Evolutionary conservation across 139 green algal genomes (phyloP), one percentile per base, ranked within the genome.

Genomic region (Nannochloris sp.): DNA sequence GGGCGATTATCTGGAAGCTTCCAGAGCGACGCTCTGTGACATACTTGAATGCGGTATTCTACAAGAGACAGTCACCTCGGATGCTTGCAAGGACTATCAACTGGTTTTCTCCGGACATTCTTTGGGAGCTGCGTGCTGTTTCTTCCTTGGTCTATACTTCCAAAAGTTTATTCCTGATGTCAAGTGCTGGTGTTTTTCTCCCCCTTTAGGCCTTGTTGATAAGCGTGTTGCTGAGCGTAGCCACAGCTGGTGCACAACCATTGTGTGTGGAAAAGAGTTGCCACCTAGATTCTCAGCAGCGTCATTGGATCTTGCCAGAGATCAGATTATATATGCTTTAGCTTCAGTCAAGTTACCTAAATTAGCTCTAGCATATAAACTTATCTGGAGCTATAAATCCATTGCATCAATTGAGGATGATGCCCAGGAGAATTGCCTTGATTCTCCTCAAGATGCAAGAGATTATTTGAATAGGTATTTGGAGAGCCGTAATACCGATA

Each of bases 241-340:
- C 23, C 23, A n/a, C 28, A 23, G 25, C 14, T 59, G 50, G 50
- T 59, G 50, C 9, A 59, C 50, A 23, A 59, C 23, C 14, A 23
- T 59, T 33, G 50, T 59, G 17, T 59, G 50, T 59, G 50, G 50
- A 17, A 59, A 59, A 40, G 50, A 59, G 9, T 59, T 59, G 25
- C 50, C 50, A 2, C 50, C 50, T n/a, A 59, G 50, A 33, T 59
- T 37, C 20, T 59, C 50, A 14, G 50, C 25, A 33, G n/a, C 23
- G 6, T 13, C 50, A 17, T 25, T 59, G 16, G 50, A 59, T 59
- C 23, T 20, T 30, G n/a, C 50, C 4, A 30, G 20, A 53, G n/a
- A 53, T 23, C 46, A 53, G n/a, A 53, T 53, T 28, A 4, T 53
- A 8, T 53, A 53, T 53, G 46, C 46, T 20, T 6, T 53, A 14